Evolutionary conservation across 2,329 filamentous ascomycete genomes (phyloP), one percentile per base, ranked within the genome.

Genomic region (Coniella vitis): DNA sequence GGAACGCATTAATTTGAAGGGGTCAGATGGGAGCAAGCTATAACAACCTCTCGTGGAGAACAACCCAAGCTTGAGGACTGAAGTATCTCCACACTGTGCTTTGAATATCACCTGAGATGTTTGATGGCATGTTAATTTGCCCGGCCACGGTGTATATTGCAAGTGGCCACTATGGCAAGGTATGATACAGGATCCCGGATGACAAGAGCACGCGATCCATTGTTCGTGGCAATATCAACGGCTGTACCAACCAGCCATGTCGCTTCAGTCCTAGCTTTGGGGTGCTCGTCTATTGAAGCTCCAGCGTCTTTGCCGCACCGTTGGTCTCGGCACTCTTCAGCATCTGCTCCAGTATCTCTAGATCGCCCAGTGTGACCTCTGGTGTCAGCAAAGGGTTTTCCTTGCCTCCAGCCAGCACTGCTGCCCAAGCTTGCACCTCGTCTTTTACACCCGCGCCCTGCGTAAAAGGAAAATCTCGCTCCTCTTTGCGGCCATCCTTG

Each of bases 361-460:
- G 59, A 63, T 86, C 82, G 7, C 66, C 72, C 57, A 84, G 60
- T 0, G 80, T 81, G 65, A 81, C 71, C 59, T 81, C 73, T 0
- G 76, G 72, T 8, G 67, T 68, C 63, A 82, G 78, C 55, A 69
- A 64, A n/a, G 67, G 60, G 55, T 83, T 71, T 13, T 64, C 62
- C 53, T 65, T 65, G 16, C 78, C 78, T 10, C 64, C 63, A 2
- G 63, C 57, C 32, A 85, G 57, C 9, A 71, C 69, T 62, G 75
- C 69, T 0, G 72, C 81, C 78, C 80, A 86, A 4, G 76, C 79
- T 52, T 70, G 70, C 8, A 85, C 72, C 63, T 86, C 82, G 45
- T 77, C 73, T 52, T 68, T 69, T 4, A 86, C 79, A 8, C 77
- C 79, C 31, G 62, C 70, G 14, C 51, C 48, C 25, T 25, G 16